phyloP scores from a whole-genome alignment of 768 basidiomycete genomes.

The Kwoniella dejecticola region DNA sequence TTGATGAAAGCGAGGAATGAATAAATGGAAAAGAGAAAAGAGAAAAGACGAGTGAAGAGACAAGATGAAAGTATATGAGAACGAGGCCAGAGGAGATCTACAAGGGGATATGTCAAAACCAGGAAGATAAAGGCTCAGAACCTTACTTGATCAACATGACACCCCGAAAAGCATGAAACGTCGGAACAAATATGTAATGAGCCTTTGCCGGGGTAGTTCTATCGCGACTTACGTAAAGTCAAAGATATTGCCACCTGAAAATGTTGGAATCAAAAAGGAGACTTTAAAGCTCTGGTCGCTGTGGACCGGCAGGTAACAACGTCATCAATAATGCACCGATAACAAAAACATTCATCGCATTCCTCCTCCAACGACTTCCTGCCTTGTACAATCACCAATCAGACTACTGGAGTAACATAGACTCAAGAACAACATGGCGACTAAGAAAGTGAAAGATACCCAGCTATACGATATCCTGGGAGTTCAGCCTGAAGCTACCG shows the following conservation, averaged over 20 bases:
- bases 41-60: no score
- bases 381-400: background rate
- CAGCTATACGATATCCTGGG: constrained; percentile 55
- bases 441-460: constrained; percentile 54
- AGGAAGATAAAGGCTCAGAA: no score
- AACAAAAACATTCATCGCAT: background rate
- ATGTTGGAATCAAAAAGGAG: background rate
- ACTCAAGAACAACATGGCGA: constrained; percentile 19
- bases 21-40: background rate
- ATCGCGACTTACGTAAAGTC: background rate
- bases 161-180: no score
- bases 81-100: no score
- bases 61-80: no score
- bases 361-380: background rate
- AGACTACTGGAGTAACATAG: background rate
- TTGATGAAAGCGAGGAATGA: no score
- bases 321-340: constrained; percentile 2
- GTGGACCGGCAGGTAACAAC: background rate
- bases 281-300: no score
- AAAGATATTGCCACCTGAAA: background rate
- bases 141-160: no score
- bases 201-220: no score
- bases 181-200: no score
- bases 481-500: constrained; percentile 52
- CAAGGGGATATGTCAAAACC: no score